Base-by-base conservation (phyloP, 1,139 yeast genomes). In the Candida gigantensis region DNA sequence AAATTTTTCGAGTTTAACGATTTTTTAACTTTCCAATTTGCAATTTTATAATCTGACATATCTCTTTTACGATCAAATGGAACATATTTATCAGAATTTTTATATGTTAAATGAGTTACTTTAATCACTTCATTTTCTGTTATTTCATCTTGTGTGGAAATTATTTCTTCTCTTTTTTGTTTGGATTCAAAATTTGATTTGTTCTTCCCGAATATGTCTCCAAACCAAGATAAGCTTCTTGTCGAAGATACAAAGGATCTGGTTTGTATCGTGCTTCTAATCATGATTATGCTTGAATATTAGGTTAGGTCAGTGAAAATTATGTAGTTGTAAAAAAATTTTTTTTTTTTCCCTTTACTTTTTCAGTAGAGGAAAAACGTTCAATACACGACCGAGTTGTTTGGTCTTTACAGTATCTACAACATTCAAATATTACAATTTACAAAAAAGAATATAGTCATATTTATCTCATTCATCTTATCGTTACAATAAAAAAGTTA, bases 61-160 rank as follows among this genome's bases (percentile, higher is more conserved):
- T 68, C 72, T 3, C 42, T 47, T 8, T 44, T 51, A 5, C 58
- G 51, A 29, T 54, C 52, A 43, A 65, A 63, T 14, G 57, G 52
- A 30, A 54, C 48, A 37, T 43, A 41, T 7, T 50, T 50, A 4
- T 70, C 68, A 2, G 75, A 63, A 52, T 70, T 69, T 20, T 58
- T 51, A 41, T 61, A 49, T 41, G 57, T 61, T 47, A 70, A 64
- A 36, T 68, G 53, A 23, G 62, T 65, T 34, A 71, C 62, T 40
- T 65, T 66, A 17, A 51, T 52, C 3, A 28, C 6, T 6, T 62
- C 58, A 34, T 62, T 68, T 42, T 62, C 67, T 40, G 53, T 62
- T 28, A 65, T 57, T 46, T 69, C 71, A 53, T 70, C 74, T 32
- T 68, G 69, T 45, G 66, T 57, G 36, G 67, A 55, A 39, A 70